phyloP scores from a whole-genome alignment of 1,284 basidiomycete species.

The Spongispora temasekensis region DNA sequence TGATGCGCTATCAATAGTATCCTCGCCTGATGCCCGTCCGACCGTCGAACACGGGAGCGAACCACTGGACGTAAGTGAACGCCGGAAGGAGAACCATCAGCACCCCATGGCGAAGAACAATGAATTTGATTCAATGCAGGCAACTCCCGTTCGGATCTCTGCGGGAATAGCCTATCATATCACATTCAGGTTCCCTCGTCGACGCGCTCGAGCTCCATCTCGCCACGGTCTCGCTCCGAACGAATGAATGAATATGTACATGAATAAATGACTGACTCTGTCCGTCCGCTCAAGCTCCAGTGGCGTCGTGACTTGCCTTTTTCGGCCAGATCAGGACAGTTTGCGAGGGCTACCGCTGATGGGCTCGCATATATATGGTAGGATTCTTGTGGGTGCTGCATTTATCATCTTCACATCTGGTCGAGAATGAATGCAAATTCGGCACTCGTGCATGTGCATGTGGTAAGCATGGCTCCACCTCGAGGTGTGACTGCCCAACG shows the following conservation, averaged over 20 bases:
- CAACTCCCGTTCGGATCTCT: slow-evolving; percentile 9
- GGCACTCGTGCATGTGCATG: slow-evolving; percentile 33
- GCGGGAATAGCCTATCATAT: background rate
- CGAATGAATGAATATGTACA: slow-evolving; percentile 4
- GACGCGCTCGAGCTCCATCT: slow-evolving; percentile 7
- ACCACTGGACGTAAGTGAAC: slow-evolving; percentile 35
- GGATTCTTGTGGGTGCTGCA: slow-evolving; percentile 26
- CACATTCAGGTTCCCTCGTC: no score
- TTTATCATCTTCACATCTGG: slow-evolving; percentile 26
- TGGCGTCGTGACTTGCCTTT: slow-evolving; percentile 29
- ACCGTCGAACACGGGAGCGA: slow-evolving; percentile 35
- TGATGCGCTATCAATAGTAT: slow-evolving; percentile 30
- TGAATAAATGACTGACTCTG: background rate
- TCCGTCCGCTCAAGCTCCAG: slow-evolving; percentile 35
- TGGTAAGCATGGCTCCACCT: slow-evolving; percentile 37
- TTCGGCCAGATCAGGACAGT: slow-evolving; percentile 18
- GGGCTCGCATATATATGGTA: slow-evolving; percentile 19
- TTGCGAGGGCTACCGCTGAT: slow-evolving; percentile 23
- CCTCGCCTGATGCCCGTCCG: slow-evolving; percentile 11
- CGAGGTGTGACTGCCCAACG: slow-evolving; percentile 39
- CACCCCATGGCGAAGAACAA: slow-evolving; percentile 20
- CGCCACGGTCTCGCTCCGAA: slow-evolving; percentile 10
- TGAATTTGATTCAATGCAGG: no score
- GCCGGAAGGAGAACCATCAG: slow-evolving; percentile 28
- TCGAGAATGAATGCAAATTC: slow-evolving; percentile 35